Percentiles rank a stretch among this genome's conserved stretches.
These are phyloP conservation scores for Nemania sp. DNA, from an alignment of 2,329 filamentous ascomycete genomes.

Conservation along the genomic window DNA sequence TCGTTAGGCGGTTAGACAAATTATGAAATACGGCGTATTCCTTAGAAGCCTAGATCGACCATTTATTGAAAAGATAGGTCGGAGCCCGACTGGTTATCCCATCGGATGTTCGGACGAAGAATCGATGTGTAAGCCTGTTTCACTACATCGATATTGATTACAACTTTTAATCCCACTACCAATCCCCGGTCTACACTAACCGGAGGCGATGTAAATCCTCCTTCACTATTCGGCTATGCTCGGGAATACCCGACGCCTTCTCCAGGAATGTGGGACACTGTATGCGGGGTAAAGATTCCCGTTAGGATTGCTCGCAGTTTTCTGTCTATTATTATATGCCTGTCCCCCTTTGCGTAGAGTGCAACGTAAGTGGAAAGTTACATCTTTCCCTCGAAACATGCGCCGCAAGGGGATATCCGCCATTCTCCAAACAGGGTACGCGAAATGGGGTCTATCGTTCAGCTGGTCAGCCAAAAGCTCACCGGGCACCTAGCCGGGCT, in stretches of 20 bases:
- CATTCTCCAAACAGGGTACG: neutral
- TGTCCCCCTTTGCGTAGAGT: neutral
- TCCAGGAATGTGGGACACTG: neutral
- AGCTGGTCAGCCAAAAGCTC: conserved; percentile 17
- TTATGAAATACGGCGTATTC: conserved; percentile 46
- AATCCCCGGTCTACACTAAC: neutral
- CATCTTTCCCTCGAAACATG: neutral
- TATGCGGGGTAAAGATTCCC: neutral
- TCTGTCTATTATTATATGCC: neutral
- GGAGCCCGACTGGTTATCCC: conserved; percentile 32
- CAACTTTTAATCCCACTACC: neutral
- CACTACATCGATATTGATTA: too few species aligned
- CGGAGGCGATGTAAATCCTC: conserved; percentile 33
- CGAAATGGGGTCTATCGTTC: conserved; percentile 28
- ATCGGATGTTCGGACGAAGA: conserved; percentile 42
- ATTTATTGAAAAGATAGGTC: conserved; percentile 52
- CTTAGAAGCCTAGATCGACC: conserved; percentile 51
- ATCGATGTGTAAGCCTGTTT: neutral
- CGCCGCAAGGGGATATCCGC: neutral
- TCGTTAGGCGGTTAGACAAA: conserved; percentile 41
- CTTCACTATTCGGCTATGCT: conserved; percentile 39
- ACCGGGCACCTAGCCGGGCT: conserved; percentile 12
- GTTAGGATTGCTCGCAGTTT: neutral
- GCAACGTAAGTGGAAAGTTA: neutral
- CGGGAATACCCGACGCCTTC: conserved; percentile 25